Conservation (phyloP, 768 basidiomycete genomes). For the Pleurotus sapidus region DNA sequence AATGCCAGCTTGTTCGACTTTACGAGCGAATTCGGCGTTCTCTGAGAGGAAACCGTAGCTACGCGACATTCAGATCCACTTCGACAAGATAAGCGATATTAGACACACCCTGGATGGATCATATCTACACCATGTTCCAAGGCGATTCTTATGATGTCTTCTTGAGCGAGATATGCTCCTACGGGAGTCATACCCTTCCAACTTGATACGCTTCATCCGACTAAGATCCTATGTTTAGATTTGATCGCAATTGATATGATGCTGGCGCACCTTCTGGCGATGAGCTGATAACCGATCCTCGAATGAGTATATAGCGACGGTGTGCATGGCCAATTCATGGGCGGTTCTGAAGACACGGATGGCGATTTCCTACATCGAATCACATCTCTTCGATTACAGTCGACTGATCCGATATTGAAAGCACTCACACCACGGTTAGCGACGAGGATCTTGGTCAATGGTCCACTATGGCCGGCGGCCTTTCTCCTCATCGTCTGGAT, state of each 20-base stretch:
- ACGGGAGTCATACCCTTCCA: conserved; percentile 94
- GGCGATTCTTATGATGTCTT: conserved; percentile 95
- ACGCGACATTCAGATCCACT: conserved; percentile 1
- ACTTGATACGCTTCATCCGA: conserved; percentile 99
- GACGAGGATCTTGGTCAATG: conserved; percentile 88
- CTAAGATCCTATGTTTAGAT: conserved; percentile 32
- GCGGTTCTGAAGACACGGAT: conserved; percentile 98
- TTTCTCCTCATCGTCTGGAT: conserved; percentile 91
- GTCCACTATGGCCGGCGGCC: conserved; percentile 86
- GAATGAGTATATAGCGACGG: conserved; percentile 96
- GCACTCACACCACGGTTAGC: conserved; percentile 84
- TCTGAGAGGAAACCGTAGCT: conserved; percentile 98
- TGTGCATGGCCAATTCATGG: conserved; percentile 98
- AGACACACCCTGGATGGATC: conserved; percentile 92
- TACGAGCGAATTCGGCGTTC: conserved; percentile 94
- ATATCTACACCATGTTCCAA: conserved; percentile 98
- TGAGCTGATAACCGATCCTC: conserved; percentile 97
- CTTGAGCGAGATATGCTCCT: conserved; percentile 94
- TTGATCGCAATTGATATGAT: too few relatives aligned
- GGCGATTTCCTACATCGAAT: conserved; percentile 83
- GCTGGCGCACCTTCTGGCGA: conserved; percentile 79
- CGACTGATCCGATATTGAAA: conserved; percentile 9
- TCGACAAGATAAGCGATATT: background rate
- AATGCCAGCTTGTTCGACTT: conserved; percentile 96
- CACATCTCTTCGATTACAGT: conserved; percentile 1